A percentile compares a stretch with the other conserved stretches of the same genome.
These are phyloP conservation scores for Colletotrichum chlorophyti DNA, from an alignment of 2,329 filamentous ascomycete species.

Conservation along the genomic window DNA sequence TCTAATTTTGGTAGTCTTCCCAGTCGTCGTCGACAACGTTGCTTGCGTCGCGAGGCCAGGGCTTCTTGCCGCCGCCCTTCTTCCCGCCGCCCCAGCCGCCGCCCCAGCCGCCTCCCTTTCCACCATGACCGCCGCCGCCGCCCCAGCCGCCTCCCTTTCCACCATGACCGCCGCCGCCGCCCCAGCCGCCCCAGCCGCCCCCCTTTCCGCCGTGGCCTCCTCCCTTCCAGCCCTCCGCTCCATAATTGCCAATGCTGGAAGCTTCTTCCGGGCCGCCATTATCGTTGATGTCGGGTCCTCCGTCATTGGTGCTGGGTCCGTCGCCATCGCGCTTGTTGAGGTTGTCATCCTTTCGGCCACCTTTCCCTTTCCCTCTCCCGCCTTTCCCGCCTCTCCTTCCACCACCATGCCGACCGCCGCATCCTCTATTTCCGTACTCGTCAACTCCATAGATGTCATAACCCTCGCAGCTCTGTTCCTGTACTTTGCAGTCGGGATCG, in stretches of 20 bases:
- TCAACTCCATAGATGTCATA: background rate
- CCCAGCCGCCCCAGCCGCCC: background rate
- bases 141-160: background rate
- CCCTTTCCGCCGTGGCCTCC: background rate
- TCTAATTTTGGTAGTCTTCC: background rate
- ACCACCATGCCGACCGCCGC: too few species aligned
- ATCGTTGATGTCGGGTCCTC: too few species aligned
- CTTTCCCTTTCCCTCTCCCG: too few species aligned
- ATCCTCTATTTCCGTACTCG: too few species aligned
- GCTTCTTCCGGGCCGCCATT: too few species aligned
- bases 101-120: background rate
- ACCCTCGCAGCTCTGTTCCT: background rate
- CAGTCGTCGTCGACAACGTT: background rate
- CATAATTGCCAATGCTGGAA: too few species aligned
- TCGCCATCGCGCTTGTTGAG: background rate
- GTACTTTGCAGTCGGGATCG: background rate
- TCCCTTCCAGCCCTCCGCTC: too few species aligned
- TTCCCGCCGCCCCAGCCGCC: background rate
- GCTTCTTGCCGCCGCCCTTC: background rate
- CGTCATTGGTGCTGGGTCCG: too few species aligned
- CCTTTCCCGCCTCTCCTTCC: background rate
- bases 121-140: background rate
- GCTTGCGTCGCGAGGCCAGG: background rate
- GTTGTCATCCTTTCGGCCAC: background rate
- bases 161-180: background rate